These are phyloP conservation scores for Dendrostoma leiphaemia DNA, from an alignment of 2,329 filamentous ascomycete genomes.

Conservation along the genomic window DNA sequence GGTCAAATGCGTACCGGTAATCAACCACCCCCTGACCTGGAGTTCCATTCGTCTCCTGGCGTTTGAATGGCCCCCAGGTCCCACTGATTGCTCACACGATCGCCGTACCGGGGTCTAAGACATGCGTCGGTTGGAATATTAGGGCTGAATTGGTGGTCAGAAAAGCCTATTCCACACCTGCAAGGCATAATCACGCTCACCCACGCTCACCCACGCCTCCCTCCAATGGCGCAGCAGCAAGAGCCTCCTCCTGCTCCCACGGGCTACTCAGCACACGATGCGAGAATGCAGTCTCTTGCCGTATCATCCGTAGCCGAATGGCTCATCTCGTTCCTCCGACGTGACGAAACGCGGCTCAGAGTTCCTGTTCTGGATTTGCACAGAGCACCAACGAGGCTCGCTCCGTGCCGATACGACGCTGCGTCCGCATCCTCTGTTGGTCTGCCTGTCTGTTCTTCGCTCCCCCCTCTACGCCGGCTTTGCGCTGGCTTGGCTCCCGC, in stretches of 20 bases:
- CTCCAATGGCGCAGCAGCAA: slow-evolving; percentile 8
- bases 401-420: neutral
- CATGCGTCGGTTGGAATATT: slow-evolving; percentile 10
- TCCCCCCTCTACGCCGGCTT: neutral
- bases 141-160: slow-evolving; percentile 17
- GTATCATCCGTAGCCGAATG: neutral
- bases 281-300: neutral
- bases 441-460: neutral
- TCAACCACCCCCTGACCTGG: too few relatives aligned
- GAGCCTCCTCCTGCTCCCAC: neutral
- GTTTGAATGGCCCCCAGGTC: slow-evolving; percentile 9
- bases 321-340: neutral
- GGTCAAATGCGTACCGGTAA: too few relatives aligned
- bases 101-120: slow-evolving; percentile 5
- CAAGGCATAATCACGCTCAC: slow-evolving; percentile 3
- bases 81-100: neutral
- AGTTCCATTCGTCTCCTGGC: neutral
- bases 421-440: neutral
- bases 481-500: neutral
- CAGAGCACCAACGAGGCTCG: neutral
- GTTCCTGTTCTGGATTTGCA: neutral
- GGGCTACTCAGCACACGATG: neutral
- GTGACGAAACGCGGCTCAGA: slow-evolving; percentile 1
- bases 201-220: neutral
- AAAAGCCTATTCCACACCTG: neutral